phyloP scores from a whole-genome alignment of 202 grass and related monocot genomes.

The Tripidium arundinaceum region DNA sequence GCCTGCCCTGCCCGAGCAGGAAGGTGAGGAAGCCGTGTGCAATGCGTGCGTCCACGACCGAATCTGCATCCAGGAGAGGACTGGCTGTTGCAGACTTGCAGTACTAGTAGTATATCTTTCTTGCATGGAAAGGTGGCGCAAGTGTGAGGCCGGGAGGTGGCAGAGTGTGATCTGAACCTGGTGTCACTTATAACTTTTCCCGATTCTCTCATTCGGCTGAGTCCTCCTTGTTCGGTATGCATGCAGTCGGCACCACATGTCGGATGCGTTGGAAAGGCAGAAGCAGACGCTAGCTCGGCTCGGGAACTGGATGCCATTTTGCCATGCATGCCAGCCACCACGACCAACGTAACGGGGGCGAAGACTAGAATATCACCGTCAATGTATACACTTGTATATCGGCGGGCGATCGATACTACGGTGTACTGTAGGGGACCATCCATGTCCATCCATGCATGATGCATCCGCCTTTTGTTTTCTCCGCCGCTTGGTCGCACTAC shows the following conservation, averaged over 20 bases:
- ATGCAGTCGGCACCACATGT: not conserved
- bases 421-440: no score
- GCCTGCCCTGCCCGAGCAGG: no score
- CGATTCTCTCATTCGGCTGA: not conserved
- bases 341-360: no score
- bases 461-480: no score
- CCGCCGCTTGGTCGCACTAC: no score
- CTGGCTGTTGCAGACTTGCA: not conserved
- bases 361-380: no score
- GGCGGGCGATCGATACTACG: no score
- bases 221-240: not conserved
- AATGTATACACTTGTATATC: no score
- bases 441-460: no score
- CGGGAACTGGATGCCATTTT: not conserved
- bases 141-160: not conserved
- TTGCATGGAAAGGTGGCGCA: not conserved
- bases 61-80: not conserved
- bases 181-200: not conserved
- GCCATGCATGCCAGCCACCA: no score
- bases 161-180: not conserved
- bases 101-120: not conserved
- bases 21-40: not conserved
- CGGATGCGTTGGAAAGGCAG: not conserved
- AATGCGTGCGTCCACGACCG: conserved; percentile 9
- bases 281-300: not conserved